Base-by-base conservation (phyloP, 495 filamentous ascomycete species). In the Sphaerosporella brunnea region DNA sequence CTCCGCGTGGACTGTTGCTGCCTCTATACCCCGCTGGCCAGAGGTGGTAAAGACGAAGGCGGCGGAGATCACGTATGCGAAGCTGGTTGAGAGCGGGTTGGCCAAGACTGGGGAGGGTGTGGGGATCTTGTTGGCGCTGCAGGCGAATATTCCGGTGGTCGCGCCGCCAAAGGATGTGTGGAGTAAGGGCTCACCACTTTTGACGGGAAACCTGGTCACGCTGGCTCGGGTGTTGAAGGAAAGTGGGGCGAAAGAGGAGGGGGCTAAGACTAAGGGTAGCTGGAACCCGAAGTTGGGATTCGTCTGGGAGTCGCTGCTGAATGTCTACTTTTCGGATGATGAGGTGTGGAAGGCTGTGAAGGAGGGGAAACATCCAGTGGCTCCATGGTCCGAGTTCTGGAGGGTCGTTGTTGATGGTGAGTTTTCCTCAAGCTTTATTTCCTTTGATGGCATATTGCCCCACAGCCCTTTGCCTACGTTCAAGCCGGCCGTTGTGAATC, bases 261-360 rank as follows among this genome's bases (percentile, higher is more conserved):
- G 71, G 20, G 68, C 62, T 21, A 66, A 71, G 46, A 68, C 70
- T 47, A 64, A 74, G 62, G 75, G 75, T 30, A 65, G 73, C 57
- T 88, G 82, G 76, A 84, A 73, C 47, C 73, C 82, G 7, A 82
- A 83, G 58, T 65, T 87, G 43, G 80, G 82, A 60, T 94, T 93
- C 62, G 83, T 84, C 1, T 97, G 90, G 90, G 74, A 80, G 57
- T 63, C 81, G 25, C 72, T 95, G 24, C 53, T 92, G 18, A 67
- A 61, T 15, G 62, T 69, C 24, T 75, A 68, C 52, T 47, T 67
- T 36, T 60, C 58, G 11, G 54, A 57, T n/a, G 62, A 56, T 9
- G 58, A 62, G 25, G 25, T 13, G 51, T 61, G 37, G 63, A 72
- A 54, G 47, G 58, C 46, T 20, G 61, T 61, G 37, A 61, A 34